Conservation (phyloP, 1,284 basidiomycete species). For the Somion occarium region DNA sequence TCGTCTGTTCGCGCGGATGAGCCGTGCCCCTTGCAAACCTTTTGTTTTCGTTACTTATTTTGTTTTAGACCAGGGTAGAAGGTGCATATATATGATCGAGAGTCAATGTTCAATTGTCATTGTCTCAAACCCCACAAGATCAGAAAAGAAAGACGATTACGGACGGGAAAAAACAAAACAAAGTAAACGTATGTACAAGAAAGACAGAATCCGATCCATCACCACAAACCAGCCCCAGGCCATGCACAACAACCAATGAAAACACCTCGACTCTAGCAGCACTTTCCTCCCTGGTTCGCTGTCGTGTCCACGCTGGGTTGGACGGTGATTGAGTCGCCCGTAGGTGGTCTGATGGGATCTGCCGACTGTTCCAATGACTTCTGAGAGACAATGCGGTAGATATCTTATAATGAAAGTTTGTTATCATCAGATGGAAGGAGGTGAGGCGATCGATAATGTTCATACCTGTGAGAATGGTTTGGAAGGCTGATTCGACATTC, state of each 20-base stretch:
- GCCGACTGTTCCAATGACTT: constrained; percentile 81
- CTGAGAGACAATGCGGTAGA: constrained; percentile 92
- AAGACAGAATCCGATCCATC: neutral
- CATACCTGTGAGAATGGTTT: constrained; percentile 90
- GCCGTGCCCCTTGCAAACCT: constrained; percentile 74
- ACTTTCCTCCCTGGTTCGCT: constrained; percentile 33
- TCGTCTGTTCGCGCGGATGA: constrained; percentile 74
- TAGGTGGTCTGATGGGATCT: constrained; percentile 64
- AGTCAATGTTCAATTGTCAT: no score
- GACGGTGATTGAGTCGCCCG: constrained; percentile 75
- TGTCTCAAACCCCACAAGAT: neutral
- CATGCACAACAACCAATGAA: constrained; percentile 5
- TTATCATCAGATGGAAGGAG: constrained; percentile 11
- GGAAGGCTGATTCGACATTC: constrained; percentile 97
- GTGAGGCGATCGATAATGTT: no score
- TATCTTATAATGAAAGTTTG: constrained; percentile 51
- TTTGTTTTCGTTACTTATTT: constrained; percentile 31
- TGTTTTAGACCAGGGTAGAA: no score
- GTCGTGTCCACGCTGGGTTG: constrained; percentile 48
- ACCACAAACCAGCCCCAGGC: neutral
- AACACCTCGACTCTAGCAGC: constrained; percentile 32
- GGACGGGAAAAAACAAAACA: neutral
- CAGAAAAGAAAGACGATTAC: constrained; percentile 1
- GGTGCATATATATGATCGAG: no score
- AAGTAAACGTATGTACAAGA: constrained; percentile 6